Base-by-base conservation (phyloP, 371 early-diverging fungal species). In the Capillidium heterosporum region DNA sequence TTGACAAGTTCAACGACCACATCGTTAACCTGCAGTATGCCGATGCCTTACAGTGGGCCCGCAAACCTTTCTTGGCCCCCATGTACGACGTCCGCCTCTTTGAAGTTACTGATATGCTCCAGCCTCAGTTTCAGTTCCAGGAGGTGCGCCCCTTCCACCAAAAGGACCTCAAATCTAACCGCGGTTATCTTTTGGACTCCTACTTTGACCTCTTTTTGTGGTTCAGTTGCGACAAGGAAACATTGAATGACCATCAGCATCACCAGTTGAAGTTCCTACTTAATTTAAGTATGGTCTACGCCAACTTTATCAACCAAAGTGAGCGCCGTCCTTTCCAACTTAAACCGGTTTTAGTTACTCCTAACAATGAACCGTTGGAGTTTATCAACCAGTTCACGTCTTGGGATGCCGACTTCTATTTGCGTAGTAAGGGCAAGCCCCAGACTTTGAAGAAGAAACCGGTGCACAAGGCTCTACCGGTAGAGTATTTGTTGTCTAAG, bases 41-140 rank as follows among this genome's bases (percentile, higher is more conserved):
- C 32, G 42, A 56, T 46, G 56, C 56, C 46, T 31, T 41, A 56
- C 56, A 56, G 32, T 56, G 56, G 56, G 56, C 56, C 2, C 23
- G 56, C 23, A 56, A 56, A 27, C 56, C 56, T 19, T 56, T 56
- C 47, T 31, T 56, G 23, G n/a, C n/a, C 5, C 21, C n/a, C 11
- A 40, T 19, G 5, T 56, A 56, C 47, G 21, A 28, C 5, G 56
- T 56, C 2, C 56, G 56, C 43, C 17, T 43, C 15, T 56, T 56
- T 23, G 28, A 47, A 46, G 13, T 54, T 19, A 24, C 41, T n/a
- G 54, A 54, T 15, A n/a, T n/a, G n/a, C 28, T 21, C 11, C 11
- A 28, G 13, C 21, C 17, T 1, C 28, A 15, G 28, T 5, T 49
- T 31, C 15, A 49, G 13, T n/a, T 49, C 7, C 27, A 49, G 27